A percentile compares a stretch with the other conserved stretches of the same genome.
Conservation (phyloP, 2,329 filamentous ascomycete species). For the Xylaria sp. region DNA sequence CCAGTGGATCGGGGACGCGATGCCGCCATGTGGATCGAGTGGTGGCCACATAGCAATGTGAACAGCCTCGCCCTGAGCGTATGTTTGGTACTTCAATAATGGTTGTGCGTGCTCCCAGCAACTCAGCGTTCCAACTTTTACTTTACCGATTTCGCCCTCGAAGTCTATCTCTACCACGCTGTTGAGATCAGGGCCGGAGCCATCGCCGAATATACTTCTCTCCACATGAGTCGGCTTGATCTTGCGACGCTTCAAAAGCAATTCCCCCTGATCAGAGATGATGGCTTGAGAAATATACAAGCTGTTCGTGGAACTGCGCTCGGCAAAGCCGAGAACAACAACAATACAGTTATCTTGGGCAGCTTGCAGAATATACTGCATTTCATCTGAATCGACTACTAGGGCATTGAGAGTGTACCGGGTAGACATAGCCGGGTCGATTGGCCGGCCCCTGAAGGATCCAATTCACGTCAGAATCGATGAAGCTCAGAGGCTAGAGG, state of each 20-base stretch:
- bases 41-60: background rate
- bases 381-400: background rate
- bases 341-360: background rate
- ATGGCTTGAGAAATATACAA: background rate
- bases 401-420: background rate
- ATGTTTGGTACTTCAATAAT: background rate
- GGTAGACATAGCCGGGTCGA: background rate
- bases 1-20: background rate
- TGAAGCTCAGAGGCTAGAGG: no score
- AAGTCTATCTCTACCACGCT: background rate
- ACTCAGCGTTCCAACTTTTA: background rate
- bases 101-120: background rate
- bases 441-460: background rate
- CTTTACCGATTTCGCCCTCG: background rate
- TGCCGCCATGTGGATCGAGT: background rate
- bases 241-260: background rate
- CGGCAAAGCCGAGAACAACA: background rate
- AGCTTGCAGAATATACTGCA: background rate
- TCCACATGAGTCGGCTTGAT: background rate
- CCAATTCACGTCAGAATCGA: background rate
- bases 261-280: background rate
- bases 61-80: background rate
- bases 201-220: background rate
- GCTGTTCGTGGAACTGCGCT: background rate
- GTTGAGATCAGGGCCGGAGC: background rate